phyloP scores from a whole-genome alignment of 352 stramenopile species.

The Globisporangium rhizosaccharum region DNA sequence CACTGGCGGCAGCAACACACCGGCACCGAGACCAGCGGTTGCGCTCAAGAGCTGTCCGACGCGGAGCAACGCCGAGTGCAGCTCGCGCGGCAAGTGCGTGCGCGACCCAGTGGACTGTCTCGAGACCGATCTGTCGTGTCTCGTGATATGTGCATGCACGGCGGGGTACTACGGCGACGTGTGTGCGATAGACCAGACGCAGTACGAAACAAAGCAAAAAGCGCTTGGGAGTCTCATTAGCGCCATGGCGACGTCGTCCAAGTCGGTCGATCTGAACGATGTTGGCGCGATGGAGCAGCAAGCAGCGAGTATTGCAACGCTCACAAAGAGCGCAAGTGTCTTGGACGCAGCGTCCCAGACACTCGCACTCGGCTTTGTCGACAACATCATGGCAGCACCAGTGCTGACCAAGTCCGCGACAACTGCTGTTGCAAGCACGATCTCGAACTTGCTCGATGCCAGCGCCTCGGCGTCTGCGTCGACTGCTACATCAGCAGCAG shows the following conservation, averaged over 20 bases:
- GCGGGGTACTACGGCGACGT: constrained; percentile 53
- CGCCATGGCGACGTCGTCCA: constrained; percentile 46
- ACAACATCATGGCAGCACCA: constrained; percentile 45
- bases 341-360: constrained; percentile 41
- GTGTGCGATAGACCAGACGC: constrained; percentile 42
- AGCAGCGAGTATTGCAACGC: constrained; percentile 53
- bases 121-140: constrained; percentile 44
- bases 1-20: constrained; percentile 10
- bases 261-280: constrained; percentile 46
- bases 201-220: constrained; percentile 48
- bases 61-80: constrained; percentile 34
- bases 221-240: constrained; percentile 43
- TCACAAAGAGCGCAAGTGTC: constrained; percentile 56
- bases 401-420: constrained; percentile 46
- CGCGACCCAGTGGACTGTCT: constrained; percentile 32
- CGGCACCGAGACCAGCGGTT: constrained; percentile 15
- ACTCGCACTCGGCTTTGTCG: constrained; percentile 47
- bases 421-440: constrained; percentile 41
- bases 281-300: constrained; percentile 54
- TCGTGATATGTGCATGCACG: constrained; percentile 41
- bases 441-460: constrained; percentile 57
- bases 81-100: constrained; percentile 40
- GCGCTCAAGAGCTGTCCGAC: constrained; percentile 47
- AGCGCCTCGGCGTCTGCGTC: constrained; percentile 11
- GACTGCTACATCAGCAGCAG: background rate